These are phyloP conservation scores for Diaporthe sp. DNA, from an alignment of 2,329 filamentous ascomycete species.

Conservation along the genomic window DNA sequence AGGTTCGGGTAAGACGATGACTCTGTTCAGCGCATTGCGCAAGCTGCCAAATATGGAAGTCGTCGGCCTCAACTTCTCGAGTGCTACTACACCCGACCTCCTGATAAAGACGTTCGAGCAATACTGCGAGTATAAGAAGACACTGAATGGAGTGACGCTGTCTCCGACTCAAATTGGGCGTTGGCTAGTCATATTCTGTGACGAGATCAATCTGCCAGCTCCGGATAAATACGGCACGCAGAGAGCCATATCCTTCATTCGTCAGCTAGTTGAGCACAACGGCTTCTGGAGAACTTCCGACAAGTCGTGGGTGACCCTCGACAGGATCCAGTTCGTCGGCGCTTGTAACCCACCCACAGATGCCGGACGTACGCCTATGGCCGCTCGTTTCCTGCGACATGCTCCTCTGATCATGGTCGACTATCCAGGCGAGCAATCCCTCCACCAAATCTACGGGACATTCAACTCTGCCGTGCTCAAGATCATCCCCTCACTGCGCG, in stretches of 20 bases:
- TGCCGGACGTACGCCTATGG: constrained; percentile 94
- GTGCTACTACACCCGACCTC: constrained; percentile 96
- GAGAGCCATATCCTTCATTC: constrained; percentile 95
- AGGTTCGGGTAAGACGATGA: constrained; percentile 99
- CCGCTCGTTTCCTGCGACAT: constrained; percentile 92
- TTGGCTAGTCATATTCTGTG: constrained; percentile 98
- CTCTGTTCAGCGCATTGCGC: constrained; percentile 94
- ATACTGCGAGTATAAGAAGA: constrained; percentile 99
- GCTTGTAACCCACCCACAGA: constrained; percentile 99
- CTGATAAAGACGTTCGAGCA: constrained; percentile 99
- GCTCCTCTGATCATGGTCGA: constrained; percentile 99
- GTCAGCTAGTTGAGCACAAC: constrained; percentile 98
- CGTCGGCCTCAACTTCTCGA: constrained; percentile 99
- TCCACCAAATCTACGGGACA: constrained; percentile 98
- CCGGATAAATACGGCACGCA: constrained; percentile 98
- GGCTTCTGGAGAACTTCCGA: constrained; percentile 99
- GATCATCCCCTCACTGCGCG: constrained; percentile 93
- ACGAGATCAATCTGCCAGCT: constrained; percentile 98
- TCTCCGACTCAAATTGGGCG: constrained; percentile 96
- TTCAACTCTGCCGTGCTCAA: constrained; percentile 98
- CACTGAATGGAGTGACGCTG: constrained; percentile 93
- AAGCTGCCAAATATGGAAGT: constrained; percentile 99
- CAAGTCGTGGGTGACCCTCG: constrained; percentile 97
- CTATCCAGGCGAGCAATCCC: constrained; percentile 94
- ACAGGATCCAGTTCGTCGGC: constrained; percentile 98